Conservation (phyloP, 768 basidiomycete genomes). For the Trametes punicea region DNA sequence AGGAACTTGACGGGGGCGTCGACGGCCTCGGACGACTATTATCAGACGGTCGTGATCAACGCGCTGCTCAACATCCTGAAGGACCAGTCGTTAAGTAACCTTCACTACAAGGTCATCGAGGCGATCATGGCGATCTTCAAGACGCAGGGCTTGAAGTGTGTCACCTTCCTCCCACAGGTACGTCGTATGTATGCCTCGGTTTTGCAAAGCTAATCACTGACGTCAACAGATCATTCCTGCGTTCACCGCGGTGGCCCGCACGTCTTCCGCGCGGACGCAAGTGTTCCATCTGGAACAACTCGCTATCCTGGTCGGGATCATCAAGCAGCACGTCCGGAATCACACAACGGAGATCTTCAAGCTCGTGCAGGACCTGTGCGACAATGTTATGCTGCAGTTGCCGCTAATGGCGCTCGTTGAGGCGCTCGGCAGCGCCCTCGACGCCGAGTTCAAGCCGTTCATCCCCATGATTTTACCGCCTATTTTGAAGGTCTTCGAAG, state of each 20-base stretch:
- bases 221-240: conserved; percentile 82
- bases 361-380: conserved; percentile 90
- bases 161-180: conserved; percentile 92
- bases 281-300: conserved; percentile 95
- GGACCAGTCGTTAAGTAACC: conserved; percentile 80
- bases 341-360: conserved; percentile 83
- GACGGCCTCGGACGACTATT: conserved; percentile 88
- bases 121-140: conserved; percentile 99
- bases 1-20: conserved; percentile 57
- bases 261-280: conserved; percentile 76
- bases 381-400: conserved; percentile 75
- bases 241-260: conserved; percentile 83
- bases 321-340: conserved; percentile 95
- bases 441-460: conserved; percentile 97
- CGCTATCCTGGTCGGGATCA: conserved; percentile 91
- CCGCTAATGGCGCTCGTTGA: conserved; percentile 93
- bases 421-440: conserved; percentile 87
- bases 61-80: conserved; percentile 83
- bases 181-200: neutral
- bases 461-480: conserved; percentile 86
- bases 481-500: conserved; percentile 87
- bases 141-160: conserved; percentile 95
- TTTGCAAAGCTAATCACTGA: neutral
- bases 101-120: conserved; percentile 93
- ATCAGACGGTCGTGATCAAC: conserved; percentile 92